phyloP scores from a whole-genome alignment of 1,284 basidiomycete species.

The Vanrija pseudolonga region DNA sequence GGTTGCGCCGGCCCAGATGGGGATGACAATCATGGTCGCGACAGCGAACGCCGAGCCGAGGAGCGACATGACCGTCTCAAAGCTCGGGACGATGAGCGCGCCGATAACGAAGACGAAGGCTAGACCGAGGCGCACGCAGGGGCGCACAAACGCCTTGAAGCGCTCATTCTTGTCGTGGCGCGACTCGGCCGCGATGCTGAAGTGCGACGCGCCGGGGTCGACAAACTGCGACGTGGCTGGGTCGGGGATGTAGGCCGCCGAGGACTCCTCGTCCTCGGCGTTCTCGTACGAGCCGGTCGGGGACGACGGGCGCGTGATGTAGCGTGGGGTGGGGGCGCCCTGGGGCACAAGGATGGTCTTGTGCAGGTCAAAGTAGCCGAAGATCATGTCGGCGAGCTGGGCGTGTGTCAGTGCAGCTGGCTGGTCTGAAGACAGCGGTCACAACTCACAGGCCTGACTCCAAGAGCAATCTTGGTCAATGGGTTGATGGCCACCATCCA shows the following conservation, averaged over 20 bases:
- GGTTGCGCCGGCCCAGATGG: conserved; percentile 60
- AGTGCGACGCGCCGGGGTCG: conserved; percentile 9
- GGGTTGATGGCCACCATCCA: conserved; percentile 65
- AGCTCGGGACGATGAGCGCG: conserved; percentile 77
- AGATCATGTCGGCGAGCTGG: conserved; percentile 40
- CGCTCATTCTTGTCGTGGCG: conserved; percentile 30
- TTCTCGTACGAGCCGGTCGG: conserved; percentile 5
- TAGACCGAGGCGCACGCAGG: conserved; percentile 60
- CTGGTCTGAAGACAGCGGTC: too few species aligned
- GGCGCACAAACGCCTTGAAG: conserved; percentile 54
- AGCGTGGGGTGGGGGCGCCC: conserved; percentile 25
- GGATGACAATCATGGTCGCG: conserved; percentile 72
- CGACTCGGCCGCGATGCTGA: conserved; percentile 57
- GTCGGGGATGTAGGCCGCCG: neutral
- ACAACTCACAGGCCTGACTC: conserved; percentile 67
- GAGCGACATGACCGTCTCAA: conserved; percentile 81
- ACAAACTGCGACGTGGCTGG: neutral
- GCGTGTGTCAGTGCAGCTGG: neutral
- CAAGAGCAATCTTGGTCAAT: conserved; percentile 77
- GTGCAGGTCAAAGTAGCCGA: conserved; percentile 34
- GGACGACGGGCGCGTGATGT: conserved; percentile 25
- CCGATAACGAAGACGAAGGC: conserved; percentile 62
- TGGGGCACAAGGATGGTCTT: conserved; percentile 38
- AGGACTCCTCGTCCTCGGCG: neutral
- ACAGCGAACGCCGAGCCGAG: conserved; percentile 79